Evolutionary conservation across 257 asterid species (phyloP).

Genomic region (Petunia secreta): DNA sequence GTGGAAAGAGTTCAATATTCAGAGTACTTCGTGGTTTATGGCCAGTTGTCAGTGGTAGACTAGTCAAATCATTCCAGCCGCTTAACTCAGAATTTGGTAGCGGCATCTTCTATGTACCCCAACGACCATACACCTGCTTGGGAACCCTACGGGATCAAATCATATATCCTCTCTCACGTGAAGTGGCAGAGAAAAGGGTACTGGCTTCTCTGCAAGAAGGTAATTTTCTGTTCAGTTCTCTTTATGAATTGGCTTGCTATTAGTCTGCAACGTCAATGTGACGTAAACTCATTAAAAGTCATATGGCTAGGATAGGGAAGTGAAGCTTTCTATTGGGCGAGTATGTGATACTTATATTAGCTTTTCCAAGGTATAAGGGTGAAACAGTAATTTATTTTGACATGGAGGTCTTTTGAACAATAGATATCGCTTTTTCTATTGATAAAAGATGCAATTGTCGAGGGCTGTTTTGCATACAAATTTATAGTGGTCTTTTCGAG

Average conservation of each 20-base stretch:
- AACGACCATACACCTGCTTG: slow-evolving; percentile 95
- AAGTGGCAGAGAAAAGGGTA: slow-evolving; percentile 78
- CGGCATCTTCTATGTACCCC: slow-evolving; percentile 89
- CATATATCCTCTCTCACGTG: slow-evolving; percentile 84
- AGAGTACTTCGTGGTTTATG: slow-evolving; percentile 97
- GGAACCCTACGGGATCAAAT: slow-evolving; percentile 99
- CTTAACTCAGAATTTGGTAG: slow-evolving; percentile 53
- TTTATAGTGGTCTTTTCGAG: neutral
- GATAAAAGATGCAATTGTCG: neutral
- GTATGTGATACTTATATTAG: neutral
- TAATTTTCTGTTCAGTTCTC: slow-evolving; percentile 25
- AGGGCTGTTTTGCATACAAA: slow-evolving; percentile 9
- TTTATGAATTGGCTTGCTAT: neutral
- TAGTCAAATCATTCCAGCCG: slow-evolving; percentile 60
- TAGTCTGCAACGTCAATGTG: neutral
- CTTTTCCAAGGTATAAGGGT: neutral
- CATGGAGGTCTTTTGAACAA: neutral
- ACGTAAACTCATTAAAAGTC: neutral
- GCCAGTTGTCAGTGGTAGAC: slow-evolving; percentile 91
- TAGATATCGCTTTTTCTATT: neutral
- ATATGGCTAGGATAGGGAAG: neutral
- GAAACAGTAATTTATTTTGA: slow-evolving; percentile 15
- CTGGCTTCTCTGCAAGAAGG: slow-evolving; percentile 51
- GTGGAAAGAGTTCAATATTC: slow-evolving; percentile 98
- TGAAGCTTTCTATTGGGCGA: neutral